A percentile compares a stretch with the other conserved stretches of the same genome.
phyloP scores from a whole-genome alignment of 805 yeast species.

The Candida taoyuanica region DNA sequence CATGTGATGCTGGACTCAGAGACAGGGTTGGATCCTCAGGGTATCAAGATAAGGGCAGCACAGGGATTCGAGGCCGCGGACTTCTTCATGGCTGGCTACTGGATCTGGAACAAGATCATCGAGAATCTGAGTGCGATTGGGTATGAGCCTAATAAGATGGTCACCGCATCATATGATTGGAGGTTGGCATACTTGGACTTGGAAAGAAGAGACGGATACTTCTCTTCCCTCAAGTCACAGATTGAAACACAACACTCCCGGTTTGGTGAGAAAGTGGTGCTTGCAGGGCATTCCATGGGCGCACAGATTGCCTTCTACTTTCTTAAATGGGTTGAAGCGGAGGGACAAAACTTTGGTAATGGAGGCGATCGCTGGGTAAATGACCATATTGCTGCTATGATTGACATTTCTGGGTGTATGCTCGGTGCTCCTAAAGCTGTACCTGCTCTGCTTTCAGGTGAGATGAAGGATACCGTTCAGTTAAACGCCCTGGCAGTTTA shows the following conservation, averaged over 20 bases:
- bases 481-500: conserved; percentile 88
- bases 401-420: conserved; percentile 86
- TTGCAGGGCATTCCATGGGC: conserved; percentile 96
- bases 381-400: conserved; percentile 70
- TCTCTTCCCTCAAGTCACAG: conserved; percentile 65
- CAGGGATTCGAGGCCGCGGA: conserved; percentile 97
- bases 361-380: conserved; percentile 93
- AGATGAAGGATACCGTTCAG: conserved; percentile 96
- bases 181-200: conserved; percentile 84
- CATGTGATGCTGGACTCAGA: conserved; percentile 85
- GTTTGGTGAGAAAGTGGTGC: conserved; percentile 62
- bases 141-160: conserved; percentile 87
- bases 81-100: conserved; percentile 93
- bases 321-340: conserved; percentile 94
- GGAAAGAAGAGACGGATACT: conserved; percentile 83
- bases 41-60: conserved; percentile 78
- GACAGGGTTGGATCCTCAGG: conserved; percentile 91
- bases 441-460: conserved; percentile 91
- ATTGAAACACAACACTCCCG: conserved; percentile 56
- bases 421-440: conserved; percentile 94
- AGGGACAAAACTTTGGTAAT: conserved; percentile 74
- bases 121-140: conserved; percentile 93
- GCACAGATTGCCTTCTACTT: conserved; percentile 85
- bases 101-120: conserved; percentile 98
- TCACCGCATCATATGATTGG: conserved; percentile 95